Conservation (phyloP, 106 monocot species). For the Allium sativum region DNA sequence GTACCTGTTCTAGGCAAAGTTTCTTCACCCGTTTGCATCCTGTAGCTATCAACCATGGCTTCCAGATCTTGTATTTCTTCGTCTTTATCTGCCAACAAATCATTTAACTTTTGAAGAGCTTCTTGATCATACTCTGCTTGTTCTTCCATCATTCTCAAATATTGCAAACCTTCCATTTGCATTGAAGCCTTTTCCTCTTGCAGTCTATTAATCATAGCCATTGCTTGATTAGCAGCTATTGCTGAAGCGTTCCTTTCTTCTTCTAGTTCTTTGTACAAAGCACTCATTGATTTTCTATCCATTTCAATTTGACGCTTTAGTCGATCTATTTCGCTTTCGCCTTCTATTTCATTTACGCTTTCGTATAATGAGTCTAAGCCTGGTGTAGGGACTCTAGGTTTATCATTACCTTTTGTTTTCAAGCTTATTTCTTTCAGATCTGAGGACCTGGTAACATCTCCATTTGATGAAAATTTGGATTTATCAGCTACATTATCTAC, state of each 20-base stretch:
- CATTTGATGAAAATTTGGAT: conserved; percentile 11
- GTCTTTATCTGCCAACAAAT: conserved; percentile 53
- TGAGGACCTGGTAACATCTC: conserved; percentile 16
- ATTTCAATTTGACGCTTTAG: conserved; percentile 46
- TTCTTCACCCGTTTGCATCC: conserved; percentile 23
- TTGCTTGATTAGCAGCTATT: conserved; percentile 80
- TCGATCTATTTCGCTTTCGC: conserved; percentile 38
- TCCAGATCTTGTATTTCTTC: conserved; percentile 64
- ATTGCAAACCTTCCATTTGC: conserved; percentile 93
- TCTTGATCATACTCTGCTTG: conserved; percentile 85
- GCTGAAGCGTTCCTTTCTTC: conserved; percentile 91
- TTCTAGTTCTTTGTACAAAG: conserved; percentile 75
- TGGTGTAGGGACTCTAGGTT: neutral
- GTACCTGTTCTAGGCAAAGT: conserved; percentile 3
- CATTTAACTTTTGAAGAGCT: conserved; percentile 55
- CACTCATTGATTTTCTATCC: conserved; percentile 37
- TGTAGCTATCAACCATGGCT: conserved; percentile 44
- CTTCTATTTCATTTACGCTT: conserved; percentile 44
- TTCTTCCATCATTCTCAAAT: conserved; percentile 95
- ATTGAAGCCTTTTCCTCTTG: conserved; percentile 97
- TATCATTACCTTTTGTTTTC: conserved; percentile 9
- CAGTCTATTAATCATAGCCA: conserved; percentile 97
- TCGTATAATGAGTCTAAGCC: conserved; percentile 38
- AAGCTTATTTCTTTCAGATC: conserved; percentile 1
- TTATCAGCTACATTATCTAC: conserved; percentile 11